A percentile compares a stretch with the other conserved stretches of the same genome.
These are phyloP conservation scores for Linnemannia exigua DNA, from an alignment of 192 early-diverging fungal genomes.

Conservation along the genomic window DNA sequence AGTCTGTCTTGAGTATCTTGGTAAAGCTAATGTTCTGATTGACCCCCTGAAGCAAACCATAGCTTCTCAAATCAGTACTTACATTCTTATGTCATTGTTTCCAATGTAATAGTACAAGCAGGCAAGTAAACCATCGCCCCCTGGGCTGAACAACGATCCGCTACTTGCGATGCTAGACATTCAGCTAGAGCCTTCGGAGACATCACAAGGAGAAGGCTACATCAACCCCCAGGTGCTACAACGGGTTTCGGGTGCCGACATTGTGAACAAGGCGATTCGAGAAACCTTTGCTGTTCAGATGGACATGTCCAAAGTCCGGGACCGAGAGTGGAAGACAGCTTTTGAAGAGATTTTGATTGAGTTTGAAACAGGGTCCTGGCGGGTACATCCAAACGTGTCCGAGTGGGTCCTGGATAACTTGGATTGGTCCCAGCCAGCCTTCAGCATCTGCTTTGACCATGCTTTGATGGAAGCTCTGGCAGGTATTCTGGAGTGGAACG, in stretches of 20 bases:
- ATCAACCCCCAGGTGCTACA: background rate
- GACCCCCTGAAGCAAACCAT: too few species aligned
- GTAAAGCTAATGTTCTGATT: conserved; percentile 5
- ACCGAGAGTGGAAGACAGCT: conserved; percentile 19
- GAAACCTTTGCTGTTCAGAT: conserved; percentile 40
- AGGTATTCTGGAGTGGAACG: conserved; percentile 32
- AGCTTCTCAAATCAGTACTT: background rate
- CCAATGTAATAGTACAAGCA: conserved; percentile 1
- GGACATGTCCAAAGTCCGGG: conserved; percentile 13
- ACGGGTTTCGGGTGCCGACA: background rate
- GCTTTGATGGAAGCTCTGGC: conserved; percentile 27
- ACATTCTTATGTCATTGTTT: background rate
- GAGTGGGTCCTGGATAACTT: conserved; percentile 34
- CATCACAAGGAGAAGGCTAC: background rate
- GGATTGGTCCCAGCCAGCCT: conserved; percentile 11
- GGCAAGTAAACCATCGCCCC: background rate
- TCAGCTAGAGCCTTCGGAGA: background rate
- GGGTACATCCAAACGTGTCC: conserved; percentile 30
- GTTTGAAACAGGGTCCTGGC: background rate
- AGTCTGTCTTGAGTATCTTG: conserved; percentile 1
- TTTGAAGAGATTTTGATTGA: conserved; percentile 37
- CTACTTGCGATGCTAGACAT: conserved; percentile 5
- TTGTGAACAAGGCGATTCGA: conserved; percentile 31
- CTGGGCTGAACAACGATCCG: conserved; percentile 1
- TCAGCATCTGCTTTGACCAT: conserved; percentile 50